Base-by-base conservation (phyloP, 345 rosid species). In the Linum trigynum region DNA sequence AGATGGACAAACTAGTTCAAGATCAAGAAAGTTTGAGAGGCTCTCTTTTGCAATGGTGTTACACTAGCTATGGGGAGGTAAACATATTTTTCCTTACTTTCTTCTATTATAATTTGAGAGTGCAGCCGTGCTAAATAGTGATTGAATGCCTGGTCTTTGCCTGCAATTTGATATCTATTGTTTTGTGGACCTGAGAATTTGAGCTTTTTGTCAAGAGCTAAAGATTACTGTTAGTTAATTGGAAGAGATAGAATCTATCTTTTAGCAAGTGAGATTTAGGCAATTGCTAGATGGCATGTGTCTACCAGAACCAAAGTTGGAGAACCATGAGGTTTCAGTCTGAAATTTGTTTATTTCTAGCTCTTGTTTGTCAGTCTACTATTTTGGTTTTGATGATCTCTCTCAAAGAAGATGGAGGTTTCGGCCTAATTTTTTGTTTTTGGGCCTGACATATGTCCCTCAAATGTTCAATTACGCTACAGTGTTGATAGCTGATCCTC, bases 21-120 rank as follows among this genome's bases (percentile, higher is more conserved):
- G 98, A 89, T 72, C 98, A 95, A 74, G 90, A 89, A 71, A 86
- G 69, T 60, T 64, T 87, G 70, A 88, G 87, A 84, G 87, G 76
- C 82, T 87, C 94, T 43, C 99, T 95, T 75, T 79, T 95, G 90
- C 97, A 86, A 43, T 95, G 99, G 98, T 89, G 96, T 84, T 91
- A 91, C 75, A 81, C 91, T 68, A 86, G 97, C 77, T 95, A 95
- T 50, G 99, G 98, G 55, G 97, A 95, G 96, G 99, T 95, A 82
- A 41, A 38, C 37, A 66, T 65, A 55, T 58, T 67, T 23, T 39
- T 57, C 23, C 66, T 58, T 6, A 11, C 38, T 65, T 45, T 35
- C 17, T 50, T 51, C 51, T 40, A 58, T 39, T 7, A 23, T 5
- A 38, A 23, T 35, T 57, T 38, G 50, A 42, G 17, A n/a, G 41